These are phyloP conservation scores for Breynia disticha DNA, from an alignment of 441 rosid genomes.

Conservation along the genomic window DNA sequence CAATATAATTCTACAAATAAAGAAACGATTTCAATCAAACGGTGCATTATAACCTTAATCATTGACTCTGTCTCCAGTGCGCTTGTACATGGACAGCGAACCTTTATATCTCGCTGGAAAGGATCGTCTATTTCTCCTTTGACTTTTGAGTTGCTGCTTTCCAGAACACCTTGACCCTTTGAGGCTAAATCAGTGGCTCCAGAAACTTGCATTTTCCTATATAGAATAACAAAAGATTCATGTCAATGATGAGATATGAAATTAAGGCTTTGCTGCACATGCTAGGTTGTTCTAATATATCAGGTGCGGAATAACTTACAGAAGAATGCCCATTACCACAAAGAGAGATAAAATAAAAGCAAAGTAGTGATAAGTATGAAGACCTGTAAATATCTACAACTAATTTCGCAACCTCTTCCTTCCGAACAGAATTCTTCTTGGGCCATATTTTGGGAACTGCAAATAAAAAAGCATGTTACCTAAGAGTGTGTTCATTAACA, in stretches of 20 bases:
- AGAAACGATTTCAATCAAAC: slow-evolving; percentile 1
- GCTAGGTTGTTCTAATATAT: not conserved
- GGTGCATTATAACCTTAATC: slow-evolving; percentile 48
- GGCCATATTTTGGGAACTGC: slow-evolving; percentile 58
- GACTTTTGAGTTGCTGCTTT: slow-evolving; percentile 47
- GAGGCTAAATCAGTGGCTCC: slow-evolving; percentile 90
- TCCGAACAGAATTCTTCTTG: slow-evolving; percentile 57
- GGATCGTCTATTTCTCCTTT: slow-evolving; percentile 63
- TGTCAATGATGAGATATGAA: slow-evolving; percentile 13
- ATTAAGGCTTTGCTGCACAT: not conserved
- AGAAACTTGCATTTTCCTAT: slow-evolving; percentile 88
- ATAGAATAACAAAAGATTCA: slow-evolving; percentile 14
- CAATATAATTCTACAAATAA: not conserved
- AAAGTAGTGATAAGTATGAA: not conserved
- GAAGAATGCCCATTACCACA: not conserved
- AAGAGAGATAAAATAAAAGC: not conserved
- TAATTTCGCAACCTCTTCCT: slow-evolving; percentile 80
- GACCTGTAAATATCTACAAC: slow-evolving; percentile 95
- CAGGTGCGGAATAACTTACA: not conserved
- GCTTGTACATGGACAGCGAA: slow-evolving; percentile 92
- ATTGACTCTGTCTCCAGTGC: slow-evolving; percentile 59
- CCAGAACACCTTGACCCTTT: slow-evolving; percentile 62
- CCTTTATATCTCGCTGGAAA: slow-evolving; percentile 44
- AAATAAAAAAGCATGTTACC: slow-evolving; percentile 8
- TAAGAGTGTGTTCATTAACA: too few species aligned